These are phyloP conservation scores for Mixia osmundae DNA, from an alignment of 1,284 basidiomycete genomes.

Conservation along the genomic window DNA sequence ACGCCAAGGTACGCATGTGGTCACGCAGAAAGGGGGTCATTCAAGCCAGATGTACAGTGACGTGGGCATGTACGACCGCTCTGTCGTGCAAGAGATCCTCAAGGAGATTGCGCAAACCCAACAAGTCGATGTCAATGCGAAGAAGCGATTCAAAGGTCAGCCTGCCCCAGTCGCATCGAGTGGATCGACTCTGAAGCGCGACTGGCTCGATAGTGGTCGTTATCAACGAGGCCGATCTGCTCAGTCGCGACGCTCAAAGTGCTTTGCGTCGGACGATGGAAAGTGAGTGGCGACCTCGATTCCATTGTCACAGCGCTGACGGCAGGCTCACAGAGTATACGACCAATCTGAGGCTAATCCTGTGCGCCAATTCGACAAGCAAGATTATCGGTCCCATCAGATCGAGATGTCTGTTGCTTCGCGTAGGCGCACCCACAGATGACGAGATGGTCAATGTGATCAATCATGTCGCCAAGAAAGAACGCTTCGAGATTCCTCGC, in stretches of 20 bases:
- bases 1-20: constrained; percentile 52
- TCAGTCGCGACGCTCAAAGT: constrained; percentile 88
- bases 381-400: constrained; percentile 93
- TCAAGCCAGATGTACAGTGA: constrained; percentile 34
- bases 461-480: constrained; percentile 53
- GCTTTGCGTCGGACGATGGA: constrained; percentile 96
- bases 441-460: constrained; percentile 69
- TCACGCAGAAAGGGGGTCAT: not conserved
- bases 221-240: constrained; percentile 90
- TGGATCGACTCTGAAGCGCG: not conserved
- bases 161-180: not conserved
- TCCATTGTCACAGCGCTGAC: not conserved
- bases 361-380: constrained; percentile 93
- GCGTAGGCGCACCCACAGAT: constrained; percentile 65
- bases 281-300: constrained; percentile 20
- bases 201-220: constrained; percentile 49
- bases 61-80: constrained; percentile 82
- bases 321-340: constrained; percentile 41
- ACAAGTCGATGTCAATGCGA: constrained; percentile 85
- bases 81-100: constrained; percentile 87
- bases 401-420: constrained; percentile 74
- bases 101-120: constrained; percentile 99
- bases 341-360: constrained; percentile 85
- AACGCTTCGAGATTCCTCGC: constrained; percentile 54
- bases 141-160: constrained; percentile 84